Evolutionary conservation across 176 grass and related monocot genomes (phyloP), one percentile per base, ranked within the genome.

Genomic region (Cocos nucifera): DNA sequence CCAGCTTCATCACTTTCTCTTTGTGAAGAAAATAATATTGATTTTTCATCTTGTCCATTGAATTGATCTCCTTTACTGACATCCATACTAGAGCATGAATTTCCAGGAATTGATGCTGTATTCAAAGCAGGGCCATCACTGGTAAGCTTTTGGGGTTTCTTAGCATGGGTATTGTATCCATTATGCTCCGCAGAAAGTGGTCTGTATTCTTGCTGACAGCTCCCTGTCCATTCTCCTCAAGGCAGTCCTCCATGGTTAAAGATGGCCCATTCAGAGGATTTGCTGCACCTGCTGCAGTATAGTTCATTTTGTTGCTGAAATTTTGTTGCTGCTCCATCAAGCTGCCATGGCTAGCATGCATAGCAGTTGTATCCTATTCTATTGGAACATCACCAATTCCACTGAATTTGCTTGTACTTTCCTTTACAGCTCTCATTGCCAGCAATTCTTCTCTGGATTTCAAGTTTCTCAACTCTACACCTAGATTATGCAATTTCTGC

Each of bases 401-500:
- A 73, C 22, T 75, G 5, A 50, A 59, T 75, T 66, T 75, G 19
- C 30, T 65, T 1, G 57, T 52, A 74, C 51, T 71, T 69, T 62
- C 72, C 75, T 74, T 83, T 58, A 66, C 58, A n/a, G 70, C 51
- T 54, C 55, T 78, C 49, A 69, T 69, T 35, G 63, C 56, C 22
- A 83, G 66, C 17, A 83, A 56, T 69, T 83, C 92, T 63, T 85
- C 73, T 74, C 53, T 87, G 68, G 79, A 78, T 81, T 88, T 97
- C 54, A 88, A 69, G 73, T 85, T 89, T 85, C 77, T 91, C 78
- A 77, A 69, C 65, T 97, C 92, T 44, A 74, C 79, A 79, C 75
- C 78, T 69, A 82, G 54, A 55, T 66, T 68, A 29, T 71, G 78
- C 24, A 88, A 82, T 73, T 88, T 97, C 73, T 97, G 83, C 70